A percentile compares a stretch with the other conserved stretches of the same genome.
phyloP scores from a whole-genome alignment of 163 green algal species.

The Dunaliella salina region DNA sequence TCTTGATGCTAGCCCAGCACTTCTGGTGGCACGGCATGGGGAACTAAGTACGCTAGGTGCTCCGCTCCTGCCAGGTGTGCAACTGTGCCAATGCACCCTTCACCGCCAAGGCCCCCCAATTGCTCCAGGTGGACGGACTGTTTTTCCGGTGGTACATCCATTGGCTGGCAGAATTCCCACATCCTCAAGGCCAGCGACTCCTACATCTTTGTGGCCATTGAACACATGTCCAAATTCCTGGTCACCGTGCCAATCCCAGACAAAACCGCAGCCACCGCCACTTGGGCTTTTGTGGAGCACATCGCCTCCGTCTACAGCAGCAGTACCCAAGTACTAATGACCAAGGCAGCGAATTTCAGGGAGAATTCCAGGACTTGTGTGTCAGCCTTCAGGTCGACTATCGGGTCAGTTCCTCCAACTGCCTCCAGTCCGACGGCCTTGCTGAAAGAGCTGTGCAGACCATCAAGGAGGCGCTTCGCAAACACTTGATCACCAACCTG shows the following conservation, averaged over 20 bases:
- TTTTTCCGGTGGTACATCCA: neutral
- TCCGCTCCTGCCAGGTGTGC: neutral
- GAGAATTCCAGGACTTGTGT: neutral
- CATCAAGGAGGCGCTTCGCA: neutral
- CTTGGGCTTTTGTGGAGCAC: neutral
- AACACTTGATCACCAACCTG: no score
- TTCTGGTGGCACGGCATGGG: neutral
- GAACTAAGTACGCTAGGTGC: neutral
- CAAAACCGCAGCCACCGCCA: neutral
- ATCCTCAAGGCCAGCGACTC: neutral
- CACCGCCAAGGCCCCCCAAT: neutral
- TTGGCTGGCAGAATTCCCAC: neutral
- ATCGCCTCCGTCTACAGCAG: neutral
- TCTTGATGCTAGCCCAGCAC: no score
- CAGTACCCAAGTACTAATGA: neutral
- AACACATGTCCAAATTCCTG: neutral
- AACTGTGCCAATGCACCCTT: neutral
- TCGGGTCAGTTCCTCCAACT: neutral
- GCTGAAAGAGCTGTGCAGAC: neutral
- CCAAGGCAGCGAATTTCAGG: neutral
- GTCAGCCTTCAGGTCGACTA: neutral
- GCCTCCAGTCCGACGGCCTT: neutral
- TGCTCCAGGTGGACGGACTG: neutral
- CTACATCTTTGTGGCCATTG: neutral
- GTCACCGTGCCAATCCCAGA: neutral